Evolutionary conservation across 2,329 filamentous ascomycete genomes (phyloP).

Genomic region (Pyrenophora graminea): DNA sequence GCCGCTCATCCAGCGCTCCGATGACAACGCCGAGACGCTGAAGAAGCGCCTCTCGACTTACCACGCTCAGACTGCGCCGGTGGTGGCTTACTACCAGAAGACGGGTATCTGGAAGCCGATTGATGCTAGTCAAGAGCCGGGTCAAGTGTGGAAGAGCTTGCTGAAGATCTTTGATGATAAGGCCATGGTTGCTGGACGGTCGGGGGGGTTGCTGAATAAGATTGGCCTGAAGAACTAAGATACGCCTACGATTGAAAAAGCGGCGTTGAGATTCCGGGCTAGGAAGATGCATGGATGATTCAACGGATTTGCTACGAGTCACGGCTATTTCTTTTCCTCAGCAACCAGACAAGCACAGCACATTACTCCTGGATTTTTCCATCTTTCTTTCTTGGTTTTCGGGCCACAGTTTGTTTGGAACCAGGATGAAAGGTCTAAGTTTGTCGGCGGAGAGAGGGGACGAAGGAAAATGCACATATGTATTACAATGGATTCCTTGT

Average conservation of each 20-base stretch:
- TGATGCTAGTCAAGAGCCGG: conserved; percentile 94
- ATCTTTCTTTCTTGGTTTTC: background rate
- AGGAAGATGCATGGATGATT: background rate
- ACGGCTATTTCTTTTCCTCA: background rate
- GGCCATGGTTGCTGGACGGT: conserved; percentile 44
- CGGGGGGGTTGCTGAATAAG: conserved; percentile 56
- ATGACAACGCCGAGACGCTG: conserved; percentile 94
- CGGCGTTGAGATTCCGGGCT: background rate
- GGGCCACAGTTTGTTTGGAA: background rate
- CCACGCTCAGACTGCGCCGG: conserved; percentile 89
- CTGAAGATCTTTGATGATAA: conserved; percentile 77
- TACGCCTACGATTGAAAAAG: background rate
- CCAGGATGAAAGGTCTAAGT: conserved; percentile 11
- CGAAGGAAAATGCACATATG: conserved; percentile 17
- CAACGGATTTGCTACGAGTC: conserved; percentile 7
- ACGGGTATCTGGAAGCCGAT: conserved; percentile 96
- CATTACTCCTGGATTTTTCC: background rate
- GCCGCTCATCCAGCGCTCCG: conserved; percentile 91
- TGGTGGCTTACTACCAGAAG: conserved; percentile 95
- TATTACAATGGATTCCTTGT: conserved; percentile 24
- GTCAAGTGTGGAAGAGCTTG: conserved; percentile 92
- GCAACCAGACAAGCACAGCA: conserved; percentile 3
- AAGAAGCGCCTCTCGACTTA: conserved; percentile 95
- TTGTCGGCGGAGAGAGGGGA: conserved; percentile 1
- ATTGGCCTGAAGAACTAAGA: conserved; percentile 58